Base-by-base conservation (phyloP, 805 yeast genomes). In the Wickerhamiella australiensis region DNA sequence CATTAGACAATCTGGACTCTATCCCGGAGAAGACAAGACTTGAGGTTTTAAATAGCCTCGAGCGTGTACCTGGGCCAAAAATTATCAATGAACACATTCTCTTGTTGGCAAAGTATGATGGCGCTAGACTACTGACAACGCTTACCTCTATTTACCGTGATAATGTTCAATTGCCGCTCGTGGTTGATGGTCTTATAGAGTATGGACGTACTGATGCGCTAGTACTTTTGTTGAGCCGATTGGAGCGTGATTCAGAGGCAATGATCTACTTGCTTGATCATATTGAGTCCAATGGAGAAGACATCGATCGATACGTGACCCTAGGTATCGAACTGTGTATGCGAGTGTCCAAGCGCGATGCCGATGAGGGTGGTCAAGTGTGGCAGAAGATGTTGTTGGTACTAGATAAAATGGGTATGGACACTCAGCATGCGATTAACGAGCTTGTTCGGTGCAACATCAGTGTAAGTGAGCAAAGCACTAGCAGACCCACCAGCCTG, bases 321-420 rank as follows among this genome's bases (percentile, higher is more conserved):
- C 40, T 57, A 1, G 66, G 61, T 2, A 41, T 56, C 15, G 53
- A 49, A 1, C 38, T 61, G 6, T 62, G 67, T 45, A 50, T 50
- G 8, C 56, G 43, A 1, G 52, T 44, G 13, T 6, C 52, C 8
- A 17, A 51, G 3, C 38, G 35, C 1, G 53, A 56, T 1, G 48
- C 53, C 23, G 20, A 64, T 1, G 50, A 37, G 3, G 53, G 65
- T 41, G 73, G 70, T 51, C 52, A 56, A 9, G 56, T 73, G 54
- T 66, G 77, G 66, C 11, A n/a, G 5, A 36, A 18, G 7, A 6
- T 36, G 40, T 12, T 36, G 22, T n/a, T 36, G 40, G 22, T 36
- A 5, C 21, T 18, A 4, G 22, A 17, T 6, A 36, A 36, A 22
- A 6, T 36, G 40, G 12, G 12, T 17, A 8, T 36, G 3, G 6